Percentiles rank a stretch among this genome's conserved stretches.
Evolutionary conservation across 2,329 filamentous ascomycete species (phyloP).

Genomic region (Sporothrix pseudoabietina): DNA sequence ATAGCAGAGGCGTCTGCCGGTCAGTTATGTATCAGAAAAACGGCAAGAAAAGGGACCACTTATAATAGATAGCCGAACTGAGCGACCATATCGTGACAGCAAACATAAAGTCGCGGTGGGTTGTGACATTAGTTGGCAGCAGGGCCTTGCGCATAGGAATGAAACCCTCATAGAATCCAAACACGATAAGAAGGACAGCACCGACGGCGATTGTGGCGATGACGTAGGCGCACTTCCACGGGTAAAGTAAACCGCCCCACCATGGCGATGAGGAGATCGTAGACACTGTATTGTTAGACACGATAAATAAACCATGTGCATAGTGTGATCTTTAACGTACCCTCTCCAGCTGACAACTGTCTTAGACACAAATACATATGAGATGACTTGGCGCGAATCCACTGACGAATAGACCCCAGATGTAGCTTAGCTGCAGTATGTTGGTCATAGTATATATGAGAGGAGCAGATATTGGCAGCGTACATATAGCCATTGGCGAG

Average conservation of each 20-base stretch:
- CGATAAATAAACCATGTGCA: background rate
- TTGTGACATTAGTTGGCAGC: conserved; percentile 44
- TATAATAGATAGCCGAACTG: conserved; percentile 43
- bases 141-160: conserved; percentile 42
- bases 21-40: background rate
- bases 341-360: conserved; percentile 39
- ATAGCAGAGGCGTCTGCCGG: conserved; percentile 41
- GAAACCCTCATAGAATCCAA: background rate
- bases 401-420: conserved; percentile 40
- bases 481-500: conserved; percentile 35
- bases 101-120: conserved; percentile 41
- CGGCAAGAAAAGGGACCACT: background rate
- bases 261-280: conserved; percentile 40
- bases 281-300: conserved; percentile 24
- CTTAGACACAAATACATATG: conserved; percentile 37
- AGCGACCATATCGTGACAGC: conserved; percentile 41
- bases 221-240: conserved; percentile 41
- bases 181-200: background rate
- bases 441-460: background rate
- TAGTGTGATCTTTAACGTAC: background rate
- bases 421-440: conserved; percentile 42
- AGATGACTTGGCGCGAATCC: conserved; percentile 38
- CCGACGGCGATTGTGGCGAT: conserved; percentile 37
- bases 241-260: conserved; percentile 42
- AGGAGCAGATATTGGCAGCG: too few species aligned